Evolutionary conservation across 2,329 filamentous ascomycete genomes (phyloP), one percentile per base, ranked within the genome.

Genomic region (Knufia fluminis): DNA sequence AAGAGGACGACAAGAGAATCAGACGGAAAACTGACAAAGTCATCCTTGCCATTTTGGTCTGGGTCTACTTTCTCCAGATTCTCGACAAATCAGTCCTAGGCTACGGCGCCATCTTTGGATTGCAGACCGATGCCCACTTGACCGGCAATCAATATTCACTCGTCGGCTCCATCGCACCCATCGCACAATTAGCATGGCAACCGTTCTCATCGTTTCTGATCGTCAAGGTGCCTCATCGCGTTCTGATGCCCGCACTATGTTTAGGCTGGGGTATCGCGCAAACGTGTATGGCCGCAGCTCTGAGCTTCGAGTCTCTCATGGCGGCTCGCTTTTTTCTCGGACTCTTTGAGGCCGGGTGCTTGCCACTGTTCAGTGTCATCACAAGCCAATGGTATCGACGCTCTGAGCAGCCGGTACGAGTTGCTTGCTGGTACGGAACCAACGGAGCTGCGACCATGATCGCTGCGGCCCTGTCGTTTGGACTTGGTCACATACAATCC

Each of bases 341-440:
- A 3, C 65, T 77, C 20, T 71, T 76, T 23, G 74, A 77, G 55
- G 74, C 72, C 0, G 74, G 73, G 3, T 77, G 68, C 54, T 53
- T 72, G 33, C 69, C 69, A 0, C 59, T 72, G 2, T 73, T 72
- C 45, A 64, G 63, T 39, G 61, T 72, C 20, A 71, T 72, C 43
- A 72, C 69, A 1, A 67, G 65, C 32, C 66, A 71, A 31, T 72
- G 70, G 70, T 72, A 72, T 54, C 64, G 68, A 10, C 66, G 68
- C 48, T 70, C 71, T 3, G 79, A 85, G 57, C 81, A 85, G 61
- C 79, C 80, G 0, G 62, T 81, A 22, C 71, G 82, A 0, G 73
- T 83, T 2, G 79, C 79, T 0, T 73, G 74, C n/a, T 85, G 81
- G 81, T 85, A 85, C 55, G 70, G 76, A 3, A 81, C 77, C 0